Conservation (phyloP, 2,329 filamentous ascomycete genomes). For the Stylonectria norvegica region DNA sequence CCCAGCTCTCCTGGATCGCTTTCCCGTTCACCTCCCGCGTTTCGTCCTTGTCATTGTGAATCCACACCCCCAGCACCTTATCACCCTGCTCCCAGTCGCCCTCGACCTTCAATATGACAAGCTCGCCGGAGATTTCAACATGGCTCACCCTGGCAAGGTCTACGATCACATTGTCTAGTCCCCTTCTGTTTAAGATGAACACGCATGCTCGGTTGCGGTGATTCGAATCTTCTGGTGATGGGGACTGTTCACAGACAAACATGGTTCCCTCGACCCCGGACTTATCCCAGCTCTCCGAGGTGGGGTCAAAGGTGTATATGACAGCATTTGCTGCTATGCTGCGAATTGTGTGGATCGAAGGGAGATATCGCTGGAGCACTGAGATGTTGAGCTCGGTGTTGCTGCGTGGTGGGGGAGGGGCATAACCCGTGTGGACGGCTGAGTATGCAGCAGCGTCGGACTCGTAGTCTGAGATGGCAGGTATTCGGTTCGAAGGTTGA, state of each 20-base stretch:
- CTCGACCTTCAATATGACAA: constrained; percentile 48
- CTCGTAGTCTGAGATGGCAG: constrained; percentile 59
- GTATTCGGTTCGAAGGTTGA: constrained; percentile 39
- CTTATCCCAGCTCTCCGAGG: constrained; percentile 75
- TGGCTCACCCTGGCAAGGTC: constrained; percentile 59
- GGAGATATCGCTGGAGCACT: constrained; percentile 78
- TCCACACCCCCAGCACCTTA: constrained; percentile 52
- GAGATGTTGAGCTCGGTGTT: constrained; percentile 85
- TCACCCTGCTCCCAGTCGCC: constrained; percentile 33
- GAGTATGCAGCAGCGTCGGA: constrained; percentile 52
- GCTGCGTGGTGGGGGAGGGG: constrained; percentile 56
- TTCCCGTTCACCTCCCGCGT: constrained; percentile 41
- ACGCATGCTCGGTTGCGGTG: constrained; percentile 50
- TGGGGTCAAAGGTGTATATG: constrained; percentile 73
- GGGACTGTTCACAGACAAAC: constrained; percentile 72
- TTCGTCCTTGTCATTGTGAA: constrained; percentile 48
- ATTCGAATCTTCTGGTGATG: constrained; percentile 33
- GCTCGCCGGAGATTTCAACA: constrained; percentile 59
- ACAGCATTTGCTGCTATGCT: constrained; percentile 82
- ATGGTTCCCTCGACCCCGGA: constrained; percentile 80
- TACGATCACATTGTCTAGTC: constrained; percentile 67
- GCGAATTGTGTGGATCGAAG: constrained; percentile 68
- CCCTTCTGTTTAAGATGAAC: constrained; percentile 70
- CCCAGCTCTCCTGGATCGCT: constrained; percentile 44
- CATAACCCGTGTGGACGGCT: constrained; percentile 35